Evolutionary conservation across 345 rosid genomes (phyloP).

Genomic region (Citrus hindsii): DNA sequence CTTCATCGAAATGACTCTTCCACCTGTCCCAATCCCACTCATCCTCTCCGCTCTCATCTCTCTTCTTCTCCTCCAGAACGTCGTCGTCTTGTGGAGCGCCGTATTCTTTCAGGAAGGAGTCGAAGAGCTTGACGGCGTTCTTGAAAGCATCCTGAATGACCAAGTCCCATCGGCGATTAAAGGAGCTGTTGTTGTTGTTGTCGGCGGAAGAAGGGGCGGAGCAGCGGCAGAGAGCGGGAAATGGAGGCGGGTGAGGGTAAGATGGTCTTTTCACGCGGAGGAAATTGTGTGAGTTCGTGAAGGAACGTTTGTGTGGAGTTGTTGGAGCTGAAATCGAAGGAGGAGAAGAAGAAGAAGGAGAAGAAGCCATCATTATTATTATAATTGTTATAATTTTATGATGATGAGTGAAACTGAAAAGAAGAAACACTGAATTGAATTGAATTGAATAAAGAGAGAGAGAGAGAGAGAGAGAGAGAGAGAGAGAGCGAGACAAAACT

Average conservation of each 20-base stretch:
- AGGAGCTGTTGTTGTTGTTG: constrained; percentile 5
- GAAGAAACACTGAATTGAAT: too few species aligned
- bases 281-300: constrained; percentile 24
- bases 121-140: constrained; percentile 51
- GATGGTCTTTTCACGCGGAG: constrained; percentile 29
- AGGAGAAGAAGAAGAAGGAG: too few species aligned
- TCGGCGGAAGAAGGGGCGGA: constrained; percentile 17
- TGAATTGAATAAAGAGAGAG: too few species aligned
- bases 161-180: constrained; percentile 52
- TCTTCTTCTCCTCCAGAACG: not conserved
- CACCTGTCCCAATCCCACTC: constrained; percentile 93
- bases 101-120: constrained; percentile 35
- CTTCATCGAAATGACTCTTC: constrained; percentile 74
- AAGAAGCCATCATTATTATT: too few species aligned
- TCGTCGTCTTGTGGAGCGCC: constrained; percentile 1
- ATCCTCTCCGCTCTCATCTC: constrained; percentile 20
- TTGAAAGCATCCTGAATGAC: constrained; percentile 49
- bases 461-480: too few species aligned
- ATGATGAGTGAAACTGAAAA: too few species aligned
- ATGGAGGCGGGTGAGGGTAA: constrained; percentile 31
- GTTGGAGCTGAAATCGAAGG: constrained; percentile 56
- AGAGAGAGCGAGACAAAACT: too few species aligned
- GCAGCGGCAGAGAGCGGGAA: constrained; percentile 43
- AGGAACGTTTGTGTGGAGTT: constrained; percentile 40
- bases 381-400: too few species aligned